Evolutionary conservation across 2,329 filamentous ascomycete species (phyloP), one percentile per base, ranked within the genome.

Genomic region (Arthroderma uncinatum): DNA sequence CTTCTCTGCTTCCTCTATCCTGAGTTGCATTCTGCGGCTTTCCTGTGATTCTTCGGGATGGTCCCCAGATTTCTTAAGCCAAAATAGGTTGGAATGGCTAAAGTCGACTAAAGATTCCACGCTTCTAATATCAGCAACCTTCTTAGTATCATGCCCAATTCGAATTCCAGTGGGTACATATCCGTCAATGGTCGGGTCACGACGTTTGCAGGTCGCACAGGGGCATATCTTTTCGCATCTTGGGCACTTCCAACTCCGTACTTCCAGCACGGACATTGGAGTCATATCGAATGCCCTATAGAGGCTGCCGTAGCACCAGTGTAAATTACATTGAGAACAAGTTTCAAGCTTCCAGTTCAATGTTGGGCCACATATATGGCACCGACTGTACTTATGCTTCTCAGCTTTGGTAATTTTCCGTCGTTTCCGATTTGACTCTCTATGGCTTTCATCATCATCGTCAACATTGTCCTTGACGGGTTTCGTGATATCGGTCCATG

Each of bases 81-180:
- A 96, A 42, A 80, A 81, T 25, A 95, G 76, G 68, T 98, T 98
- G 55, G 94, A 92, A 40, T 88, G 78, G 25, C 87, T 84, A 70
- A 96, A 96, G 68, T 97, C 90, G 7, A 97, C 89, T 21, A 97
- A 79, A 23, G 84, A 85, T 70, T 97, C 92, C 4, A 95, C 83
- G 65, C 91, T 96, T 59, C 93, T 84, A 54, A 88, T 86, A 71
- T 98, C 93, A 1, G 93, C 92, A 53, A 97, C 84, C 34, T 87
- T 86, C 56, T 84, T 87, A 0, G 93, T 98, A 63, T 97, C 90
- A 65, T 96, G 90, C 0, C 93, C 93, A 1, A 97, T 80, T 1
- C 92, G 77, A 0, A 90, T 95, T 58, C 86, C 89, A 65, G 89
- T 93, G 0, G 93, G 93, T 54, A 87, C 82, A 66, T 95, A 95